Evolutionary conservation across 1,284 basidiomycete species (phyloP), one percentile per base, ranked within the genome.

Genomic region (Cryptococcus maquisensis): DNA sequence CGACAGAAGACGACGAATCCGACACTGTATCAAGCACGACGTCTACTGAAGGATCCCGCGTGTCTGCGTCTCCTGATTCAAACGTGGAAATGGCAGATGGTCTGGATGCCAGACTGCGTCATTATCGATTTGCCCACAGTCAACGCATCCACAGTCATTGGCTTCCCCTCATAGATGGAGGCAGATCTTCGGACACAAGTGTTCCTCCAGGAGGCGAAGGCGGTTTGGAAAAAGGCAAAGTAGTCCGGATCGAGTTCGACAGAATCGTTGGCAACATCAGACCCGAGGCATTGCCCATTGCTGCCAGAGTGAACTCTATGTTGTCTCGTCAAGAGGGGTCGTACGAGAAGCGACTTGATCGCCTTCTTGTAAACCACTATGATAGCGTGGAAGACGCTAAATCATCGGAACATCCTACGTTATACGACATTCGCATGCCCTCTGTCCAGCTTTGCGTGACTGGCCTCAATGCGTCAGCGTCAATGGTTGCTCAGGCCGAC

Each of bases 1-100:
- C 57, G 2, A 62, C 65, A 6, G 23, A 61, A 4, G 63, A 63
- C 3, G 59, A 64, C 38, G 65, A 66, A 49, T 64, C 66, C 2
- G 66, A 66, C 37, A 48, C 50, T 2, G 53, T 54, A 4, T 63
- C 60, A 3, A 55, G 52, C 20, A 21, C 40, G 1, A 55, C 53
- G 1, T 49, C 61, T 0, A 45, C 44, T 9, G 45, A 47, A 28
- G 54, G 13, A 2, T 57, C 59, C 9, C 23, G 26, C 23, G 3
- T n/a, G 4, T 52, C 50, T 13, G 20, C 13, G 37, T 23, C 20
- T 39, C 20, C 15, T 39, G 28, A 16, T 24, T 52, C 40, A 48
- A 55, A 51, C 43, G 47, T 46, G 12, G 62, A 64, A 43, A 63
- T 67, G 56, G 58, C 61, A 6, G 47, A 53, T 2, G 61, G 51